Evolutionary conservation across 2,329 filamentous ascomycete genomes (phyloP).

Genomic region (Scedosporium dehoogii): DNA sequence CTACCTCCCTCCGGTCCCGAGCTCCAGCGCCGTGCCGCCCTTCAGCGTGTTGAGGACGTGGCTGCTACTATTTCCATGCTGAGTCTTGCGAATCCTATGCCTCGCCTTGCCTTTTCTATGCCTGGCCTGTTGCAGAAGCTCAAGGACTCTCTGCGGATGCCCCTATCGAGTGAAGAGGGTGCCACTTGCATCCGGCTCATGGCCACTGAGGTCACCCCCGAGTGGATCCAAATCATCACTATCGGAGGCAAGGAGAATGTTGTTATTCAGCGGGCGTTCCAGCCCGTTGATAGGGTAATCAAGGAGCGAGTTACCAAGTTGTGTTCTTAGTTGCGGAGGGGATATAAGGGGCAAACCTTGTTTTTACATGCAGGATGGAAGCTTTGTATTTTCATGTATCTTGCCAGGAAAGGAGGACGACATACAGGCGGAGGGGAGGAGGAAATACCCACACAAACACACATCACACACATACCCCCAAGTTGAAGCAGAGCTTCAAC

Average conservation of each 20-base stretch:
- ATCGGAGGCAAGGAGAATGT: conserved; percentile 47
- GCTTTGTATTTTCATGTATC: not conserved
- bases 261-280: conserved; percentile 37
- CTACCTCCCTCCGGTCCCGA: conserved; percentile 47
- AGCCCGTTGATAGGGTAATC: conserved; percentile 27
- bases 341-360: not conserved
- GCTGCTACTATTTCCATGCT: conserved; percentile 59
- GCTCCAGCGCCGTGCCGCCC: conserved; percentile 51
- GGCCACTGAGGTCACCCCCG: conserved; percentile 43
- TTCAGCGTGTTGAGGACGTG: conserved; percentile 60
- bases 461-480: no score
- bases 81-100: conserved; percentile 37
- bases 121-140: conserved; percentile 53
- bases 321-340: not conserved
- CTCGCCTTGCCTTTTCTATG: conserved; percentile 56
- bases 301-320: conserved; percentile 19
- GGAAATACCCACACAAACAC: not conserved
- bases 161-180: conserved; percentile 43
- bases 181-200: conserved; percentile 39
- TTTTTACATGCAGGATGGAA: not conserved
- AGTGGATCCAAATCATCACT: conserved; percentile 43
- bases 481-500: no score
- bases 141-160: conserved; percentile 53
- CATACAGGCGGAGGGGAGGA: not conserved
- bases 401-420: no score